Base-by-base conservation (phyloP, 306 rosid species). In the Quercus bicolor region DNA sequence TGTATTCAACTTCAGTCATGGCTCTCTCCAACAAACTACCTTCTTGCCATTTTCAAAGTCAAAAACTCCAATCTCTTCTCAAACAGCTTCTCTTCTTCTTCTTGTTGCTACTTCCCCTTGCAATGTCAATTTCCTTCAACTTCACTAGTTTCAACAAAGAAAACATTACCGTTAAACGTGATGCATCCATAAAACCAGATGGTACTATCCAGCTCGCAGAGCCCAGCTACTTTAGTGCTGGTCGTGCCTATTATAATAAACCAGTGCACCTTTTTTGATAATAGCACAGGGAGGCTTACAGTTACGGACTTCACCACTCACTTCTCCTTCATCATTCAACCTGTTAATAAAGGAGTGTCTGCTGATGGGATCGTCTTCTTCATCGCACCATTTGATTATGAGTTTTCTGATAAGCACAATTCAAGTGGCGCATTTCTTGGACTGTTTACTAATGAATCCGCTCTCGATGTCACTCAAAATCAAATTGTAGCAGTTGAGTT, bases 281-380 rank as follows among this genome's bases (percentile, higher is more conserved):
- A 59, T 62, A 20, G n/a, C 73, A 89, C 92, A 0, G 62, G 77
- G 16, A 77, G 74, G 64, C 82, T 89, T 37, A 62, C 92, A 3
- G 92, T 88, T 6, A 37, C 43, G 2, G 43, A 37, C 70, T 92
- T 92, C 83, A 81, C 85, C 19, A 92, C 98, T 8, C 97, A 89
- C 29, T 89, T 94, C 82, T 68, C 94, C 20, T 94, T 94, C 28
- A 8, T 72, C 13, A 88, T 94, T 75, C 76, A 5, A 24, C 75
- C 90, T 3, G 69, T 84, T 13, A 0, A 76, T 45, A 0, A 2
- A 34, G 40, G 0, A 0, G 0, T 72, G 1, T 33, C 33, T 15
- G 97, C 97, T 0, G 93, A 93, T 40, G 98, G 95, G 4, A 53
- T 93, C 48, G 56, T 94, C 55, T 90, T 93, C 82, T 93, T 88